Percentiles rank a stretch among this genome's conserved stretches.
phyloP scores from a whole-genome alignment of 495 filamentous ascomycete species.

The Achaetomiella virescens region DNA sequence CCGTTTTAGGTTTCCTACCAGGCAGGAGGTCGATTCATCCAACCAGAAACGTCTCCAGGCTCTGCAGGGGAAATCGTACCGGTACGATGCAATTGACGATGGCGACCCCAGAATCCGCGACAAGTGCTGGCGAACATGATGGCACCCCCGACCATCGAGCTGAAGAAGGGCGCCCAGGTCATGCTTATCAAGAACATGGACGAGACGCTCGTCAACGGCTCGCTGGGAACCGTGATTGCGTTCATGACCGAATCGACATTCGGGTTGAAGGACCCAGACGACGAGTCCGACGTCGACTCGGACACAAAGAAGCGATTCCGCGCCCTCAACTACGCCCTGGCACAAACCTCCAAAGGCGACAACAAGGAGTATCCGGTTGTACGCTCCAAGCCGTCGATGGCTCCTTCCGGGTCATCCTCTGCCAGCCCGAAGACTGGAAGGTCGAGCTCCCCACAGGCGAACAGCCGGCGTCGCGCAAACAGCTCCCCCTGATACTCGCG shows the following conservation, averaged over 20 bases:
- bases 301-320: constrained; percentile 43
- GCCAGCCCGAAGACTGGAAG: constrained; percentile 86
- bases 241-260: constrained; percentile 85
- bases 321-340: constrained; percentile 31
- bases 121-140: constrained; percentile 84
- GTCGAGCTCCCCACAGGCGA: constrained; percentile 94
- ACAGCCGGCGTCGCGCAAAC: constrained; percentile 73
- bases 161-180: constrained; percentile 91
- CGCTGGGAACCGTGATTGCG: constrained; percentile 72
- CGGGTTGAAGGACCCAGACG: constrained; percentile 50
- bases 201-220: constrained; percentile 87
- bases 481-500: constrained; percentile 83
- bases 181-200: constrained; percentile 99
- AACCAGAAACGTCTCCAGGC: constrained; percentile 68
- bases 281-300: constrained; percentile 38
- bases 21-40: constrained; percentile 80
- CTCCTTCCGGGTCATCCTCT: constrained; percentile 68
- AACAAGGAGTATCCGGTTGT: constrained; percentile 68
- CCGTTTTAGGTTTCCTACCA: constrained; percentile 69
- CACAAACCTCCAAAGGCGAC: constrained; percentile 29
- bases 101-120: constrained; percentile 68
- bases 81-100: constrained; percentile 67
- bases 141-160: constrained; percentile 67
- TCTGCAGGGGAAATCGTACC: constrained; percentile 59
- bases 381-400: constrained; percentile 69